These are phyloP conservation scores for Cercospora berteroae DNA, from an alignment of 2,329 filamentous ascomycete species.

Conservation along the genomic window DNA sequence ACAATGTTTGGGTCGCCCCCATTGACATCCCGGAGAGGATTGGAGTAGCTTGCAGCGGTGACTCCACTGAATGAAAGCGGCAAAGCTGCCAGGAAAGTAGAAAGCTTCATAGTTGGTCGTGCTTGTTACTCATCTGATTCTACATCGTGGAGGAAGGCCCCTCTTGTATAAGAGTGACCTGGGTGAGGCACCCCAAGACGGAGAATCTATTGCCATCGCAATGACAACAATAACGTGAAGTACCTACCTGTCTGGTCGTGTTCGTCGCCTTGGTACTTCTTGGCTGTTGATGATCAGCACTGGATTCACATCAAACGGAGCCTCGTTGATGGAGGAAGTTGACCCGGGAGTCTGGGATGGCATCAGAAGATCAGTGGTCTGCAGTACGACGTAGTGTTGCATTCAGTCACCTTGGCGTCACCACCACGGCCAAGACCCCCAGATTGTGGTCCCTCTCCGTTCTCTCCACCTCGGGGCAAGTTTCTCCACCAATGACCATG, in stretches of 20 bases:
- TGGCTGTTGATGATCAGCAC: background rate
- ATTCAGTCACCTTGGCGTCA: conserved; percentile 4
- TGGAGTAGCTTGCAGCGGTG: conserved; percentile 44
- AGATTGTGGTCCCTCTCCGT: background rate
- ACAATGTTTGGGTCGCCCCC: conserved; percentile 56
- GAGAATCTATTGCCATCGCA: background rate
- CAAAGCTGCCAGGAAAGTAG: background rate
- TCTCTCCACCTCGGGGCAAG: background rate
- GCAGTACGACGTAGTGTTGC: background rate
- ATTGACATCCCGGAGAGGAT: conserved; percentile 52
- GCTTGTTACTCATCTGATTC: background rate
- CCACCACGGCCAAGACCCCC: background rate
- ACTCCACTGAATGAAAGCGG: background rate
- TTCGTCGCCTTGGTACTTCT: background rate
- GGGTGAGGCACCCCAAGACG: conserved; percentile 1
- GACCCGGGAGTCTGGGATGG: background rate
- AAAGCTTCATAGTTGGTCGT: background rate
- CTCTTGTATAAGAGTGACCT: background rate
- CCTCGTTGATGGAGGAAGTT: background rate
- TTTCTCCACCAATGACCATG: conserved; percentile 2
- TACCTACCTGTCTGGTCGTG: background rate
- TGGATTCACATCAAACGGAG: background rate
- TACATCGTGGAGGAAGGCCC: background rate
- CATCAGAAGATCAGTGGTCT: background rate
- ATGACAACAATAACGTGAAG: background rate